phyloP scores from a whole-genome alignment of 2,329 filamentous ascomycete species.

The Penicillium psychrosexuale region DNA sequence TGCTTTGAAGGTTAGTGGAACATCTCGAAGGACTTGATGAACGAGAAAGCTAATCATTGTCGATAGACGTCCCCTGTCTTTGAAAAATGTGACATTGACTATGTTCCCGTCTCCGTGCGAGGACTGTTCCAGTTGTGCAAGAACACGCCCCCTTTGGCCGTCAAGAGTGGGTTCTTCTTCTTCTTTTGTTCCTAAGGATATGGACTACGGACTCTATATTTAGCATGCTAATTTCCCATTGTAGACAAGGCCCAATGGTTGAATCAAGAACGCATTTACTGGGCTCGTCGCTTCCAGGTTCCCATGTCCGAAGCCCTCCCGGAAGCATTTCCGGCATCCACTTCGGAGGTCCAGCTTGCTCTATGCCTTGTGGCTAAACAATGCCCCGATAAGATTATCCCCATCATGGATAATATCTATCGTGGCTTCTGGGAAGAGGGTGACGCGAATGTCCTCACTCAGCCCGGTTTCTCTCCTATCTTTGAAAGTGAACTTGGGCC shows the following conservation, averaged over 20 bases:
- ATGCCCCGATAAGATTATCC: constrained; percentile 1
- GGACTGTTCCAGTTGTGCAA: constrained; percentile 15
- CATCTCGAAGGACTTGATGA: background rate
- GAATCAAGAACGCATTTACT: constrained; percentile 16
- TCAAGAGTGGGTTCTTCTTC: constrained; percentile 10
- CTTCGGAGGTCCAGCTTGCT: constrained; percentile 5
- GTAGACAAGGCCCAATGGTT: constrained; percentile 18
- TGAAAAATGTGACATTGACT: constrained; percentile 10
- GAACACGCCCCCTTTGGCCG: constrained; percentile 10
- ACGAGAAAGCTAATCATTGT: background rate
- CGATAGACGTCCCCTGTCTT: constrained; percentile 16
- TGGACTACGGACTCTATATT: background rate
- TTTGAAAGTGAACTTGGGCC: constrained; percentile 1
- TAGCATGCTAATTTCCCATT: background rate
- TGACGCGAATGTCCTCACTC: background rate
- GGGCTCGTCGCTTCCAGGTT: constrained; percentile 13
- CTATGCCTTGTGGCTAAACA: constrained; percentile 7
- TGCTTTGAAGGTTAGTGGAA: constrained; percentile 4
- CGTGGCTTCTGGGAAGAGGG: constrained; percentile 10
- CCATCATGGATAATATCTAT: constrained; percentile 2
- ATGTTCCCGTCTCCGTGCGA: constrained; percentile 11
- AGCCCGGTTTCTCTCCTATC: constrained; percentile 1
- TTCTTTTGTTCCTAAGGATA: too few relatives aligned
- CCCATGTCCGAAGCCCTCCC: constrained; percentile 11
- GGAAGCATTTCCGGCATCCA: constrained; percentile 11